These are phyloP conservation scores for Cyberlindnera xylosilytica DNA, from an alignment of 805 yeast species.

Conservation along the genomic window DNA sequence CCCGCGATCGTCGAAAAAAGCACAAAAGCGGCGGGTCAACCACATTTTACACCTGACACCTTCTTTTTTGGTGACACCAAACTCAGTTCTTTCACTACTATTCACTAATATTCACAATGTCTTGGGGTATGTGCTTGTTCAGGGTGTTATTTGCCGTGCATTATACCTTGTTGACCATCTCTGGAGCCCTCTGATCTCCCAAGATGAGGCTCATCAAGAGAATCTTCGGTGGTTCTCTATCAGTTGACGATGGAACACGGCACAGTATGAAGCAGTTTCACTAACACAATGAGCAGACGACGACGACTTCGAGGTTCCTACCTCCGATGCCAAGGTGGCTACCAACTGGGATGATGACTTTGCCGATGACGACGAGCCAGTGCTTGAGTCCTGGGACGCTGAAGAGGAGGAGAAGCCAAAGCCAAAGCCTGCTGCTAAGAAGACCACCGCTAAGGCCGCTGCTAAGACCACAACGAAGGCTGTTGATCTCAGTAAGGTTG, in stretches of 20 bases:
- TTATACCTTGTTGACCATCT: neutral
- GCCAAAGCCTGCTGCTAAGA: slow-evolving; percentile 27
- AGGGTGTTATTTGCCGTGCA: neutral
- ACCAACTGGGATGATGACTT: slow-evolving; percentile 81
- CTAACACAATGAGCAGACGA: slow-evolving; percentile 56
- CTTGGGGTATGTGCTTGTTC: slow-evolving; percentile 16
- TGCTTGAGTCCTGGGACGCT: slow-evolving; percentile 87
- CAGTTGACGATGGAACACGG: neutral
- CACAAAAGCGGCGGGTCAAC: neutral
- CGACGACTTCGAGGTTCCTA: slow-evolving; percentile 80
- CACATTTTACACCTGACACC: neutral
- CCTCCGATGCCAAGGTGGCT: slow-evolving; percentile 48
- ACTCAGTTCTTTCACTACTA: neutral
- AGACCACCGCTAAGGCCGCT: slow-evolving; percentile 4
- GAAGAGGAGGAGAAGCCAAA: slow-evolving; percentile 57
- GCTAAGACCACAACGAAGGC: slow-evolving; percentile 31
- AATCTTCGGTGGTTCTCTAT: neutral
- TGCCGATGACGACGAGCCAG: slow-evolving; percentile 70
- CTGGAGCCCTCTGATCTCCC: neutral
- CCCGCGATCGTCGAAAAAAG: slow-evolving; percentile 1
- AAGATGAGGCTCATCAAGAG: neutral
- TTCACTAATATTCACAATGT: slow-evolving; percentile 1
- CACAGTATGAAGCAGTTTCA: neutral
- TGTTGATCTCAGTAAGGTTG: slow-evolving; percentile 64
- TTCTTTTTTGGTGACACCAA: neutral